Conservation (phyloP, 441 rosid species). For the Geranium incanum region DNA sequence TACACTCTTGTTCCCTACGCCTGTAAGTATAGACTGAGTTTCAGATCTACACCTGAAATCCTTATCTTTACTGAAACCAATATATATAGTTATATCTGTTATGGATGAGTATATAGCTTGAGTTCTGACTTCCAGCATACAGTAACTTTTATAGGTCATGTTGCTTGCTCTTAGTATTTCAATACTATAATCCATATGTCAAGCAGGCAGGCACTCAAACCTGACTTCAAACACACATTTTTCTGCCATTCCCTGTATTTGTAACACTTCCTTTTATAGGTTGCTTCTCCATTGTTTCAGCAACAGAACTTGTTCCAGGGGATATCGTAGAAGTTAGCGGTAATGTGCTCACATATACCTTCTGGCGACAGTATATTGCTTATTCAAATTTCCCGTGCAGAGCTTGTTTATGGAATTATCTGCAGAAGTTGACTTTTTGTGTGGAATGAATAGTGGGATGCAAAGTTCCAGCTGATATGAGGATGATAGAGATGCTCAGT, state of each 20-base stretch:
- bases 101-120: no score
- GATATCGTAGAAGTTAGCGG: slow-evolving; percentile 94
- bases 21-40: not conserved
- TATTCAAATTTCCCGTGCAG: not conserved
- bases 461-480: slow-evolving; percentile 97
- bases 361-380: slow-evolving; percentile 4
- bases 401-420: not conserved
- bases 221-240: not conserved
- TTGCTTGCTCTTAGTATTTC: not conserved
- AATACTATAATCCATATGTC: slow-evolving; percentile 1
- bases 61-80: not conserved
- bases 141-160: no score
- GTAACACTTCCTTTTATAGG: slow-evolving; percentile 44
- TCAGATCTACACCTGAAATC: not conserved
- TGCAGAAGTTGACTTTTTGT: slow-evolving; percentile 17
- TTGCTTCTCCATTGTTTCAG: slow-evolving; percentile 91
- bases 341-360: slow-evolving; percentile 27
- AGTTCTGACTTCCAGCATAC: no score
- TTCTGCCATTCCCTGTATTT: slow-evolving; percentile 4
- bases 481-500: slow-evolving; percentile 91
- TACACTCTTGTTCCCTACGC: not conserved
- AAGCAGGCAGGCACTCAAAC: not conserved
- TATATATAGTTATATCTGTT: no score
- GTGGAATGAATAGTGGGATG: slow-evolving; percentile 61
- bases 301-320: slow-evolving; percentile 92